These are phyloP conservation scores for Syzygium grande DNA, from an alignment of 345 rosid genomes.

Conservation along the genomic window DNA sequence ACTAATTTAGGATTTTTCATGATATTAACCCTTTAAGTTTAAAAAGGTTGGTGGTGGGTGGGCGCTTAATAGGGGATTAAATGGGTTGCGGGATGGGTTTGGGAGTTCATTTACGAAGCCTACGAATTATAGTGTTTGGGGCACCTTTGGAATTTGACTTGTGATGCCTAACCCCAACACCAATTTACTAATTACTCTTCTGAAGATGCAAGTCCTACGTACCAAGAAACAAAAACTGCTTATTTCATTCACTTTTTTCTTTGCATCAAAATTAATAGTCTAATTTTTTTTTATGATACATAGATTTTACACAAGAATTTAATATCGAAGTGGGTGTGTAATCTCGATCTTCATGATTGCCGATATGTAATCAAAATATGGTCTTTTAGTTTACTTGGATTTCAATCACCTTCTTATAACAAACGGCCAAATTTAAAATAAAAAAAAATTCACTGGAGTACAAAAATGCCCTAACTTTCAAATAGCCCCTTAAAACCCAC, in stretches of 20 bases:
- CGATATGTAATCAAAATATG: background rate
- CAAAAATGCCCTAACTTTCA: background rate
- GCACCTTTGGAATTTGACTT: background rate
- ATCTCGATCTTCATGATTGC: background rate
- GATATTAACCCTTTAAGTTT: background rate
- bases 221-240: background rate
- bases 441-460: background rate
- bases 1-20: too few species aligned
- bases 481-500: too few species aligned
- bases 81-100: background rate
- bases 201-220: background rate
- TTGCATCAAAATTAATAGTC: background rate
- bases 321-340: background rate
- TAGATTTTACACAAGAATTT: background rate
- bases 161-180: background rate
- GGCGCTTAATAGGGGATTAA: background rate
- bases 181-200: background rate
- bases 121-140: background rate
- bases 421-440: background rate
- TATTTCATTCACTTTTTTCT: background rate
- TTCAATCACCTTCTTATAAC: background rate
- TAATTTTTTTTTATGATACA: background rate
- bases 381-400: background rate
- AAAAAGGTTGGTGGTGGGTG: background rate
- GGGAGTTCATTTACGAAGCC: background rate